Evolutionary conservation across 192 early-diverging fungal genomes (phyloP), one percentile per base, ranked within the genome.

Genomic region (Chytriomyces sp.): DNA sequence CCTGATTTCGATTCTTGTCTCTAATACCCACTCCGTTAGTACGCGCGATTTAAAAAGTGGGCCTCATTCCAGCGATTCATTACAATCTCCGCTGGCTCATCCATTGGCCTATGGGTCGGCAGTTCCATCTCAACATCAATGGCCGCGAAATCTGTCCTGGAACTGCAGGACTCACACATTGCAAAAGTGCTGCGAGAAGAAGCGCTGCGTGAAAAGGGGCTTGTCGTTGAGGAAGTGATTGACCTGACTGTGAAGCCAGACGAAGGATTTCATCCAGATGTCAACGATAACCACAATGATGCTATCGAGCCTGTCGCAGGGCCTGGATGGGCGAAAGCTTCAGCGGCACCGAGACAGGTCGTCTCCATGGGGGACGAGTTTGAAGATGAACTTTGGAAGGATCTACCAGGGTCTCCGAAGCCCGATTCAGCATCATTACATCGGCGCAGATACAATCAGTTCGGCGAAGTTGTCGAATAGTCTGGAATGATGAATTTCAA

Each of bases 151-250:
- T 45, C 11, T 16, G 45, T 68, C 8, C 16, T 47, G 18, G 45
- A 11, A 8, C 9, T 68, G 66, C 43, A 44, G 8, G 66, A 47
- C 13, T 68, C 66, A 45, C 46, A 23, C 46, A 68, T 68, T 68
- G 66, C 66, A 45, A 11, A 28, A 24, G 66, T 68, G 8, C 35
- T 68, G 26, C 26, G 66, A 13, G 66, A 68, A 24, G 66, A 68
- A 48, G 66, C 66, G 16, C 26, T 18, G n/a, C 9, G 62, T 11
- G 62, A 64, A 26, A 26, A 64, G 62, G 62, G 62, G 18, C 13
- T 24, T 18, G 10, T 26, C 2, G 26, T 18, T 24, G n/a, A 26
- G 10, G 10, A 26, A 23, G 10, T 24, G 26, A 64, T 11, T 24
- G 16, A 11, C 18, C 18, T 18, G 26, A 23, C n/a, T 16, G 26